Evolutionary conservation across 2,329 filamentous ascomycete species (phyloP).

Genomic region (Colletotrichum sp.): DNA sequence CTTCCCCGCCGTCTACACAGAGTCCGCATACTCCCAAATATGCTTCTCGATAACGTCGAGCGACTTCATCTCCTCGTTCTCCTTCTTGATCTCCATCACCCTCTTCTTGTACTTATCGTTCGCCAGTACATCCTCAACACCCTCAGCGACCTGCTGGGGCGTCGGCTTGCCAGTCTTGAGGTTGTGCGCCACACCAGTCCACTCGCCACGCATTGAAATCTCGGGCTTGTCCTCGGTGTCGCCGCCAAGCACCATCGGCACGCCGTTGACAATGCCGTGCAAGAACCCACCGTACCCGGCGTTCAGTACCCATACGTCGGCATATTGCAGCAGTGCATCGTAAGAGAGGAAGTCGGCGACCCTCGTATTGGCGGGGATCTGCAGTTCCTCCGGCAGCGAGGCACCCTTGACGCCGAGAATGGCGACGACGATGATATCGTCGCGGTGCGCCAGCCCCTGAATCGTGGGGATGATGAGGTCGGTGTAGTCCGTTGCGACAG

Average conservation of each 20-base stretch:
- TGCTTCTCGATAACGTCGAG: conserved; percentile 12
- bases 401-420: conserved; percentile 32
- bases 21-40: conserved; percentile 18
- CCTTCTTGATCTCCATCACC: conserved; percentile 31
- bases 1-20: not conserved
- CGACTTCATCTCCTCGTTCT: conserved; percentile 35
- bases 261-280: conserved; percentile 48
- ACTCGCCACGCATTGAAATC: conserved; percentile 44
- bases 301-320: conserved; percentile 51
- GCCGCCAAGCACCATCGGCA: conserved; percentile 53
- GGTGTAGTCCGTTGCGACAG: conserved; percentile 40
- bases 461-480: conserved; percentile 52
- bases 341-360: conserved; percentile 55
- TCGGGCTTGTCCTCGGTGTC: conserved; percentile 46
- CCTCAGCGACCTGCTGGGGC: conserved; percentile 29
- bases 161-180: conserved; percentile 39
- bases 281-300: conserved; percentile 53
- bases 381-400: conserved; percentile 25
- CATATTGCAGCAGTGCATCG: conserved; percentile 47
- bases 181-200: conserved; percentile 50
- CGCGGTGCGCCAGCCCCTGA: conserved; percentile 40
- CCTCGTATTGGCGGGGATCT: conserved; percentile 45
- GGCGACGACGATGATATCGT: conserved; percentile 41
- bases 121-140: conserved; percentile 34
- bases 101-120: conserved; percentile 34